Evolutionary conservation across 148 eudicot genomes (phyloP).

Genomic region (Rhododendron mucronatum): DNA sequence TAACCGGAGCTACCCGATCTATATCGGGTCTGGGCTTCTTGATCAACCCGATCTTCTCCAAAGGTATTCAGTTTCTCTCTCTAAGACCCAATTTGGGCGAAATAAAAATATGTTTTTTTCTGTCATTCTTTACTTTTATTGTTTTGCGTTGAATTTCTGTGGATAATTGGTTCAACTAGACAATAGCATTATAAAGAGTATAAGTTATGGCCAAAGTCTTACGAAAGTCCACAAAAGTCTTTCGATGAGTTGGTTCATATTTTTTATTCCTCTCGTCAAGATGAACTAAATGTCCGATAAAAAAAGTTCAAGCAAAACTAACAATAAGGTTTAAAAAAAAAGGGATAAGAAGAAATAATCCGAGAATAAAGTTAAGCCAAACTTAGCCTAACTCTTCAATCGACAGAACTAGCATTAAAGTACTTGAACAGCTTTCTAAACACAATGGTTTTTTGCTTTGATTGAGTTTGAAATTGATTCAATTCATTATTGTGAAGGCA

Average conservation of each 20-base stretch:
- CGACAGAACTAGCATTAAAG: not conserved
- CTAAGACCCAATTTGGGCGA: not conserved
- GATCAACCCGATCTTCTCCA: constrained; percentile 80
- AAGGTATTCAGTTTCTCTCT: constrained; percentile 33
- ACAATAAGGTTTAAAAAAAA: no score
- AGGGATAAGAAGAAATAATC: no score
- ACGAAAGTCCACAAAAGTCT: no score
- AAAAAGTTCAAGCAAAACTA: no score
- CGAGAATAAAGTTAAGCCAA: no score
- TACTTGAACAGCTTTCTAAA: not conserved
- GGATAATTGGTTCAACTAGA: no score
- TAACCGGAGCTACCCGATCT: constrained; percentile 88
- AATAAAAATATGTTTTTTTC: not conserved
- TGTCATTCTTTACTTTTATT: not conserved
- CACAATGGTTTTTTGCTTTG: not conserved
- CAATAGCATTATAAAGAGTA: no score
- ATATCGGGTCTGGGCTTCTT: constrained; percentile 85
- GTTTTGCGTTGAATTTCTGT: no score
- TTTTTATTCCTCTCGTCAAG: not conserved
- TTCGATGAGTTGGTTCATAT: not conserved
- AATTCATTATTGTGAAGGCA: constrained; percentile 45
- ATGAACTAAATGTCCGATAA: no score
- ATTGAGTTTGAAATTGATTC: not conserved
- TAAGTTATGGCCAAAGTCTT: no score
- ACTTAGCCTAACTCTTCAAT: not conserved